Evolutionary conservation across 306 rosid genomes (phyloP).

Genomic region (Cicer chorassanicum): DNA sequence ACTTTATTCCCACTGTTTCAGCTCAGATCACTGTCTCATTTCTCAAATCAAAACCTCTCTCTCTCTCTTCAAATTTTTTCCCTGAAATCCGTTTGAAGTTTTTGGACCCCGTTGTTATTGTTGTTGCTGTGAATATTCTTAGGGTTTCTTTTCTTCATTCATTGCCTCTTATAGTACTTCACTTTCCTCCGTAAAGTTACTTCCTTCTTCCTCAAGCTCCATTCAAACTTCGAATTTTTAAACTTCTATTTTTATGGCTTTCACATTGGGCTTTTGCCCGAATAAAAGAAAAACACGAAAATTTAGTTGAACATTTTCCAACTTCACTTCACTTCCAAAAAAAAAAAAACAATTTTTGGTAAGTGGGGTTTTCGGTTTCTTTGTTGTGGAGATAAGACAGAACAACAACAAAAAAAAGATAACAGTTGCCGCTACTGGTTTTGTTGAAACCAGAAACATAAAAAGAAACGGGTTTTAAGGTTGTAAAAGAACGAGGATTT

Average conservation of each 20-base stretch:
- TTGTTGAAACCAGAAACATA: background rate
- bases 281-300: slow-evolving; percentile 24
- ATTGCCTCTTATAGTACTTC: slow-evolving; percentile 32
- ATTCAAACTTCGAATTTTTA: background rate
- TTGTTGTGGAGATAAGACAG: background rate
- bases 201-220: slow-evolving; percentile 52
- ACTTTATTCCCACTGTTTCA: slow-evolving; percentile 58
- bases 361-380: background rate
- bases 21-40: slow-evolving; percentile 55
- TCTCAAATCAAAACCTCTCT: slow-evolving; percentile 5
- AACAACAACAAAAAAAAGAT: background rate
- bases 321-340: background rate
- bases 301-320: background rate
- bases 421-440: slow-evolving; percentile 14
- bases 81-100: slow-evolving; percentile 14
- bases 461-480: slow-evolving; percentile 23
- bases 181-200: slow-evolving; percentile 28
- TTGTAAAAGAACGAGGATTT: slow-evolving; percentile 25
- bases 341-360: background rate
- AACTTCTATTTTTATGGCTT: slow-evolving; percentile 26
- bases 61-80: background rate
- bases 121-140: slow-evolving; percentile 38
- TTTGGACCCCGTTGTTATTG: background rate
- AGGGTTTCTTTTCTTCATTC: slow-evolving; percentile 48
- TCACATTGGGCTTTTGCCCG: slow-evolving; percentile 36